Base-by-base conservation (phyloP, 1,284 basidiomycete genomes). In the Xerocomus alliaceus region DNA sequence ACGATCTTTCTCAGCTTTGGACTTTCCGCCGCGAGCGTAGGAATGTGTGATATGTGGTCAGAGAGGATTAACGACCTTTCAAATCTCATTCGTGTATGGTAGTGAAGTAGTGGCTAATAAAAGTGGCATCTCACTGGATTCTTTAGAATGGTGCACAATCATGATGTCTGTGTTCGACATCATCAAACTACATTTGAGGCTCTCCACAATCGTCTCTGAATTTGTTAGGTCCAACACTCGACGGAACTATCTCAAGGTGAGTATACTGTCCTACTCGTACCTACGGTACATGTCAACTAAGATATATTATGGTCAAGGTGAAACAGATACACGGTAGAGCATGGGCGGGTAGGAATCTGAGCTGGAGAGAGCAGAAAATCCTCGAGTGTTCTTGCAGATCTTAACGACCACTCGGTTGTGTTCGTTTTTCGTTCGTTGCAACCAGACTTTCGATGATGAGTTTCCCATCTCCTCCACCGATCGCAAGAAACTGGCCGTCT, bases 391-490 rank as follows among this genome's bases (percentile, higher is more conserved):
- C n/a, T n/a, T n/a, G n/a, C n/a, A n/a, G n/a, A n/a, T n/a, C n/a
- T n/a, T n/a, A n/a, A n/a, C n/a, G n/a, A n/a, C n/a, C n/a, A n/a
- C n/a, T n/a, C n/a, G n/a, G n/a, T n/a, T n/a, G n/a, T n/a, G n/a
- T n/a, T n/a, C 47, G n/a, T n/a, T 15, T 28, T 39, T 28, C 26
- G 20, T 13, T 24, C 15, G 18, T 29, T 9, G 32, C 11, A 13
- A 17, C 22, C 32, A 54, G 26, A 46, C 17, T 32, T 26, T 18
- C 45, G 34, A 64, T 34, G 13, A 15, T 2, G 12, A 64, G 46
- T 26, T 46, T 56, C 26, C 60, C 44, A 15, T 65, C 59, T 15
- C 28, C 52, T 42, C 39, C 49, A 49, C 52, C 39, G 18, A 56
- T 47, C 8, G 63, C 63, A 17, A 64, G 49, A 26, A 35, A 22